Conservation (phyloP, 352 stramenopile species). For the Globisporangium carolinianum region DNA sequence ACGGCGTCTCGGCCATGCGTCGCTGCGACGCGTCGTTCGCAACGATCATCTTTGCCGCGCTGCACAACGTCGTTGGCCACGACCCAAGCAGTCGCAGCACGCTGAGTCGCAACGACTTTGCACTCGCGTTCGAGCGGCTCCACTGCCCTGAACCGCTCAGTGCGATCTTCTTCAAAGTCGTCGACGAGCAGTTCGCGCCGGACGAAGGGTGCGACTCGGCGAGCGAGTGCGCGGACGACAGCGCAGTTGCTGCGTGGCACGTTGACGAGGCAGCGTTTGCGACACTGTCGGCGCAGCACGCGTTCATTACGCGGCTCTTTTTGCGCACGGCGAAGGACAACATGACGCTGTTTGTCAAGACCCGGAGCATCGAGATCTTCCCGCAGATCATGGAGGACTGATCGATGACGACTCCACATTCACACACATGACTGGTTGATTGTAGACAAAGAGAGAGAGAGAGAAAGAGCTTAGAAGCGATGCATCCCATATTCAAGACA, state of each 20-base stretch:
- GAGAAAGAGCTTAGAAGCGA: neutral
- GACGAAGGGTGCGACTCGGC: neutral
- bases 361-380: constrained; percentile 34
- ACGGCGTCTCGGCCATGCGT: constrained; percentile 48
- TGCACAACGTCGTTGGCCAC: constrained; percentile 41
- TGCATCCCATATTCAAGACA: constrained; percentile 2
- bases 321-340: constrained; percentile 60
- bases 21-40: constrained; percentile 49
- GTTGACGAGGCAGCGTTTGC: constrained; percentile 39
- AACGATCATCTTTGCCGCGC: constrained; percentile 53
- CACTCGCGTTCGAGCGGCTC: constrained; percentile 41
- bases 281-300: constrained; percentile 41
- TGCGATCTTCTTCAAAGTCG: constrained; percentile 56
- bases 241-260: constrained; percentile 13
- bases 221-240: neutral
- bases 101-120: constrained; percentile 30
- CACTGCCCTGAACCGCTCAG: constrained; percentile 48
- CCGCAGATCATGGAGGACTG: constrained; percentile 47
- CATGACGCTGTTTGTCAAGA: constrained; percentile 44
- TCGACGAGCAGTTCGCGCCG: constrained; percentile 31
- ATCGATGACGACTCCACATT: too few relatives aligned
- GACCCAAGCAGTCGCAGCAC: neutral
- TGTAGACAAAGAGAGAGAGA: too few relatives aligned
- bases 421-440: neutral
- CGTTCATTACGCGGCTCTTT: constrained; percentile 63